Evolutionary conservation across 1,284 basidiomycete genomes (phyloP).

Genomic region (Cystobasidium sp.): DNA sequence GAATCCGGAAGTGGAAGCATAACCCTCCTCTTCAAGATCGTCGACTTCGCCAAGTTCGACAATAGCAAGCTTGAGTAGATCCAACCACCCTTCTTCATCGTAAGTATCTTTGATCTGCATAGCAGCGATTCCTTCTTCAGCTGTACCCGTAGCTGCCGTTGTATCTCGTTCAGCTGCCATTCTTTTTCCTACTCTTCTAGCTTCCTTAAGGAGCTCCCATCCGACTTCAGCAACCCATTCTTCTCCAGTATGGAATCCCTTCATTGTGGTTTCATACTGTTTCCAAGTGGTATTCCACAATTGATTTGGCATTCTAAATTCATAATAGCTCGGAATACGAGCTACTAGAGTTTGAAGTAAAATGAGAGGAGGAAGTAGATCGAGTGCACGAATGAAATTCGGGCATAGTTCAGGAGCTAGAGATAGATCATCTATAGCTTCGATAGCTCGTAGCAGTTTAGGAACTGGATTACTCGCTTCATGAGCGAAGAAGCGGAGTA

Average conservation of each 20-base stretch:
- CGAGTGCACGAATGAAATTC: constrained; percentile 49
- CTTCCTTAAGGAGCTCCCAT: constrained; percentile 50
- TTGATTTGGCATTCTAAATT: constrained; percentile 50
- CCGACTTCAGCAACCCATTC: constrained; percentile 52
- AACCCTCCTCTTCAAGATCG: constrained; percentile 38
- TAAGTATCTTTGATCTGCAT: background rate
- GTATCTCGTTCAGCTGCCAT: constrained; percentile 5
- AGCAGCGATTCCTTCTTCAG: no score
- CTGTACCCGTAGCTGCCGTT: background rate
- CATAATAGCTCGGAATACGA: constrained; percentile 46
- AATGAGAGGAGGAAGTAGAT: constrained; percentile 49
- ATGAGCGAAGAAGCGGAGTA: constrained; percentile 45
- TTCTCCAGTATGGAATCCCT: constrained; percentile 52
- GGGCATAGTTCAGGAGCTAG: constrained; percentile 46
- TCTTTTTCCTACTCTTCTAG: constrained; percentile 21
- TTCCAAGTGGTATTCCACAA: constrained; percentile 50
- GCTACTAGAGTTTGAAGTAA: constrained; percentile 51
- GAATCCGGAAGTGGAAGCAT: background rate
- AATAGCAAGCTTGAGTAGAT: constrained; percentile 27
- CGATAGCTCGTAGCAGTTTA: constrained; percentile 34
- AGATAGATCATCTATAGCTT: constrained; percentile 11
- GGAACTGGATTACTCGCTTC: constrained; percentile 20
- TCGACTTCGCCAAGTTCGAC: constrained; percentile 40
- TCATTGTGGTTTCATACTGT: constrained; percentile 50
- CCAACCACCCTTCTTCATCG: constrained; percentile 37